Evolutionary conservation across 2,329 filamentous ascomycete species (phyloP).

Genomic region (Cytospora schulzeri): DNA sequence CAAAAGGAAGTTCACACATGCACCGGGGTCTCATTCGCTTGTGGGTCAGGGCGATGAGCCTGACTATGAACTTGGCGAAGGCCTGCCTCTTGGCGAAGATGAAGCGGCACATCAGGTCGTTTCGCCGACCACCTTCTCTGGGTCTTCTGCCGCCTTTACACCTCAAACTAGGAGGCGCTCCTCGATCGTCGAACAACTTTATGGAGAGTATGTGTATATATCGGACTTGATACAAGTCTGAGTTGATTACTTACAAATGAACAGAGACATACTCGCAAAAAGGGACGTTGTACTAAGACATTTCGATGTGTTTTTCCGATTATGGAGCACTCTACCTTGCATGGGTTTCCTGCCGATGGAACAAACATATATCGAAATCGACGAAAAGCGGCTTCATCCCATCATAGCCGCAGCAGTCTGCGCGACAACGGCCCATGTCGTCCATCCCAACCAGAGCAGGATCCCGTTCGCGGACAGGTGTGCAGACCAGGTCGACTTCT

Average conservation of each 20-base stretch:
- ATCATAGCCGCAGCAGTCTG: slow-evolving; percentile 43
- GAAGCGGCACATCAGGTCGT: slow-evolving; percentile 6
- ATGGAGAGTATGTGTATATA: slow-evolving; percentile 19
- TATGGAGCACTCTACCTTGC: slow-evolving; percentile 43
- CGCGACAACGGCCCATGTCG: slow-evolving; percentile 41
- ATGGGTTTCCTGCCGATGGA: slow-evolving; percentile 43
- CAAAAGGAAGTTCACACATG: slow-evolving; percentile 43
- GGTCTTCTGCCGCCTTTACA: slow-evolving; percentile 13
- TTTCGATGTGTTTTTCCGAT: slow-evolving; percentile 43
- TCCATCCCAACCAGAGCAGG: slow-evolving; percentile 38
- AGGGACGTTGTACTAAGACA: slow-evolving; percentile 41
- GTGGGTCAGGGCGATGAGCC: slow-evolving; percentile 7
- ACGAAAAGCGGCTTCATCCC: slow-evolving; percentile 40
- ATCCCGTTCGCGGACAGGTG: slow-evolving; percentile 43
- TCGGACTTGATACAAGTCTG: not conserved
- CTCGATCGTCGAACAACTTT: slow-evolving; percentile 1
- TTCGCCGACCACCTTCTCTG: slow-evolving; percentile 7
- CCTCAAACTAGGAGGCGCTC: slow-evolving; percentile 4
- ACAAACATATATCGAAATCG: slow-evolving; percentile 39
- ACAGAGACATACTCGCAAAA: slow-evolving; percentile 38
- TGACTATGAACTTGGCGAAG: slow-evolving; percentile 5
- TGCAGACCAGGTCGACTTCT: slow-evolving; percentile 42
- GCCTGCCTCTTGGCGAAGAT: not conserved
- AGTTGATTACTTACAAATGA: slow-evolving; percentile 2
- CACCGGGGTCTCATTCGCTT: slow-evolving; percentile 29